These are phyloP conservation scores for Murraya paniculata DNA, from an alignment of 345 rosid genomes.

Conservation along the genomic window DNA sequence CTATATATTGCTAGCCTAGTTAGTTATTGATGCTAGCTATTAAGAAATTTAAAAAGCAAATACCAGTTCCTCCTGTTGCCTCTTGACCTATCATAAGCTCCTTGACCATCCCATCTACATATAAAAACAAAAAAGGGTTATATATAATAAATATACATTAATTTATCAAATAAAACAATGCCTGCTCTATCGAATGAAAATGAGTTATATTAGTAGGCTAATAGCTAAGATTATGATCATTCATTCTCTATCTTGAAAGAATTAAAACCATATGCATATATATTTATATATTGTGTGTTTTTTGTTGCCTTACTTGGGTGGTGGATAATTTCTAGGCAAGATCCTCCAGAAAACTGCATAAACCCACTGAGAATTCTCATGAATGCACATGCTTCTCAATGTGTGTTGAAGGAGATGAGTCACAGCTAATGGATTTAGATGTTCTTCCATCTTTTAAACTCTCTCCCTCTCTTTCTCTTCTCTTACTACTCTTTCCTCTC, in stretches of 20 bases:
- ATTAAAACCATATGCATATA: background rate
- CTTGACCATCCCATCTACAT: slow-evolving; percentile 92
- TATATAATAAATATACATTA: background rate
- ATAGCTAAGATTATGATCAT: background rate
- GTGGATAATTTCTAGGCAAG: slow-evolving; percentile 97
- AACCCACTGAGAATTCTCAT: slow-evolving; percentile 91
- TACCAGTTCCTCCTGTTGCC: slow-evolving; percentile 98
- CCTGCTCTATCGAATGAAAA: background rate
- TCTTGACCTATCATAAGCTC: slow-evolving; percentile 93
- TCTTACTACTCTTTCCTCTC: slow-evolving; percentile 7
- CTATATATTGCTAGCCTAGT: background rate
- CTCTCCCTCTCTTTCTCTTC: background rate
- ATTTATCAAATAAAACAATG: background rate
- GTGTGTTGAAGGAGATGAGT: slow-evolving; percentile 99
- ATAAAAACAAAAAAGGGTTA: slow-evolving; percentile 8
- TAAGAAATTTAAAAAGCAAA: background rate
- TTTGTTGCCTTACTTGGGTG: slow-evolving; percentile 76
- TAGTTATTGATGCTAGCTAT: background rate
- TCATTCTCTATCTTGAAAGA: slow-evolving; percentile 8
- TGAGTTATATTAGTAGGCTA: slow-evolving; percentile 9
- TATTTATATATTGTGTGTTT: background rate
- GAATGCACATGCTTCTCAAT: slow-evolving; percentile 84
- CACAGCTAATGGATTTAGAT: slow-evolving; percentile 73
- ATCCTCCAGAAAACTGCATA: slow-evolving; percentile 99
- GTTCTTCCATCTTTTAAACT: slow-evolving; percentile 64